Conservation (phyloP, 2,329 filamentous ascomycete species). For the Trichoderma sp. region DNA sequence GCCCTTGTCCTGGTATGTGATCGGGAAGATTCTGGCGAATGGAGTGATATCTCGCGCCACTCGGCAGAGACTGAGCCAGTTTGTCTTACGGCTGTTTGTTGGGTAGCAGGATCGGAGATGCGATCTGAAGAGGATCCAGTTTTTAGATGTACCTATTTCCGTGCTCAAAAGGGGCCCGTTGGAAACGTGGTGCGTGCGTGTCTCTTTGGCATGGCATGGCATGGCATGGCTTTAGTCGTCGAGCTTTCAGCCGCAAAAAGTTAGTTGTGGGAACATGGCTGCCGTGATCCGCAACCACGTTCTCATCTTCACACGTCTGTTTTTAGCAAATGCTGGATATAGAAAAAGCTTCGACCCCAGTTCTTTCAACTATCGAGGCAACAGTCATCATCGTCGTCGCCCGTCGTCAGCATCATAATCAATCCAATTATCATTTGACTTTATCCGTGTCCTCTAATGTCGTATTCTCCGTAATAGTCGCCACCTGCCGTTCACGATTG, state of each 20-base stretch:
- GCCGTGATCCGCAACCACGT: not conserved
- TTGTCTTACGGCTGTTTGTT: not conserved
- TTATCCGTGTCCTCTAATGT: slow-evolving; percentile 8
- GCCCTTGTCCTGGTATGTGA: not conserved
- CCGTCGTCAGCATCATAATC: not conserved
- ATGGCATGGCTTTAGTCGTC: not conserved
- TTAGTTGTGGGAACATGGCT: not conserved
- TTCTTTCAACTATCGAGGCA: not conserved
- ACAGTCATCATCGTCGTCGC: not conserved
- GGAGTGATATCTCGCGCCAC: not conserved
- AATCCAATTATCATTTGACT: not conserved
- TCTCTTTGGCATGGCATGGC: not conserved
- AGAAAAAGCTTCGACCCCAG: not conserved
- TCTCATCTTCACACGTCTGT: not conserved
- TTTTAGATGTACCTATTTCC: not conserved
- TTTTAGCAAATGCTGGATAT: not conserved
- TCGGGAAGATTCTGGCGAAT: not conserved
- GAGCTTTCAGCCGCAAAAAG: not conserved
- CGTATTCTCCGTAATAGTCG: slow-evolving; percentile 5
- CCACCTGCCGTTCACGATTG: not conserved
- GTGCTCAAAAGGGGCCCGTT: not conserved
- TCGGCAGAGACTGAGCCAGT: not conserved
- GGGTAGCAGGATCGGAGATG: not conserved
- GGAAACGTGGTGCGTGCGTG: not conserved
- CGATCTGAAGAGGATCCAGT: not conserved